These are phyloP conservation scores for Lasiosphaeriaceae sp. DNA, from an alignment of 495 filamentous ascomycete species.

Conservation along the genomic window DNA sequence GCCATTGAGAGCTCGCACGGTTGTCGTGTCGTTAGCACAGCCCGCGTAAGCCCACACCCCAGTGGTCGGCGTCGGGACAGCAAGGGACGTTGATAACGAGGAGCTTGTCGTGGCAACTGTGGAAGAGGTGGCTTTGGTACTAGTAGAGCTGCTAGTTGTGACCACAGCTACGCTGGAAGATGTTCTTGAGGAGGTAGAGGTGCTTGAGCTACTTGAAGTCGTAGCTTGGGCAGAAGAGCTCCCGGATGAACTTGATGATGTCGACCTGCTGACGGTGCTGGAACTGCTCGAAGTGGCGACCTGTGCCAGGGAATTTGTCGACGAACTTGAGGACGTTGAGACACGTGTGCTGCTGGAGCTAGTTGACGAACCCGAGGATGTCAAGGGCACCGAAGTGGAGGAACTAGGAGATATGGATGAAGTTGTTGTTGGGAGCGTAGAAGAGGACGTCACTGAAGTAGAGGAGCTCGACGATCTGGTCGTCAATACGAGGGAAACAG, in stretches of 20 bases:
- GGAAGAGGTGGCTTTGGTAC: constrained; percentile 2
- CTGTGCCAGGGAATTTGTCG: too few species aligned
- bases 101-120: background rate
- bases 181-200: background rate
- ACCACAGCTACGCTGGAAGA: background rate
- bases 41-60: constrained; percentile 39
- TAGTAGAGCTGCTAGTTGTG: background rate
- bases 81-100: constrained; percentile 14
- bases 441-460: background rate
- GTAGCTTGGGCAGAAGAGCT: too few species aligned
- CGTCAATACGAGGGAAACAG: too few species aligned
- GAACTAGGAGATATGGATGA: background rate
- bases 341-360: background rate
- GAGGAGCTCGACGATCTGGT: background rate
- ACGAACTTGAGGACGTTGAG: background rate
- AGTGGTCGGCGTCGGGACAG: constrained; percentile 22
- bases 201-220: background rate
- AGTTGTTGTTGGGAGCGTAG: background rate
- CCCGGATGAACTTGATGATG: background rate
- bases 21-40: constrained; percentile 44
- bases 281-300: constrained; percentile 15
- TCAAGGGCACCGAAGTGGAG: background rate
- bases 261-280: constrained; percentile 13
- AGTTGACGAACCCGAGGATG: background rate
- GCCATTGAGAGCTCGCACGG: constrained; percentile 16